These are phyloP conservation scores for Erucastrum elatum DNA, from an alignment of 345 rosid genomes.

Conservation along the genomic window DNA sequence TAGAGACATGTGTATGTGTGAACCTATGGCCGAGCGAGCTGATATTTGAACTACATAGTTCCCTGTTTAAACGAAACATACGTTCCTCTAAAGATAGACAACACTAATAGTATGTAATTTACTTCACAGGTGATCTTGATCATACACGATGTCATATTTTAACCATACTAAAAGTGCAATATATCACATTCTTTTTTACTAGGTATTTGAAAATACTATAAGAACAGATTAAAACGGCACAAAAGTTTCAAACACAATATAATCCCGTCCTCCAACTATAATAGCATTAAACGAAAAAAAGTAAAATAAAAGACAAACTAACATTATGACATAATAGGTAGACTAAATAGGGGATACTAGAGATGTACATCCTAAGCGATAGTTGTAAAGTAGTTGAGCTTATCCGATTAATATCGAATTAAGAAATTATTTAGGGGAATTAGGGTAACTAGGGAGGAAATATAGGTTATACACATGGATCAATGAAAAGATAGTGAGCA, in stretches of 20 bases:
- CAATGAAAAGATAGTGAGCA: slow-evolving; percentile 36
- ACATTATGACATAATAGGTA: slow-evolving; percentile 2
- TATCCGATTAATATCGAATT: slow-evolving; percentile 24
- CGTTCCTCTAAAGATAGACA: not conserved
- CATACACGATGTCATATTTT: not conserved
- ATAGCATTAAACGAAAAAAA: slow-evolving; percentile 1
- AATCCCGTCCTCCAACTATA: not conserved
- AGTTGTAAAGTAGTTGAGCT: slow-evolving; percentile 28
- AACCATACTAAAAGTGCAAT: not conserved
- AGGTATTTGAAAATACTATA: too few species aligned
- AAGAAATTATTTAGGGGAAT: slow-evolving; percentile 5
- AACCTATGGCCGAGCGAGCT: not conserved
- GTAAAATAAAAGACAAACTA: not conserved
- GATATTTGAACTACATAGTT: not conserved
- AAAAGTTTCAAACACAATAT: not conserved
- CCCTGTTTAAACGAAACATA: too few species aligned
- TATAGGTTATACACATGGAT: slow-evolving; percentile 39
- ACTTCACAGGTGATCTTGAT: not conserved
- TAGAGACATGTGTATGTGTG: not conserved
- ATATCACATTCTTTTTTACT: too few species aligned
- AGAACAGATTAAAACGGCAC: too few species aligned
- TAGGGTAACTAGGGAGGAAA: slow-evolving; percentile 26
- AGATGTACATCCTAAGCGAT: slow-evolving; percentile 28
- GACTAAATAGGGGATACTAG: slow-evolving; percentile 8
- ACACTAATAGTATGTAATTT: not conserved